Evolutionary conservation across 768 basidiomycete genomes (phyloP).

Genomic region (Auricularia heimuer): DNA sequence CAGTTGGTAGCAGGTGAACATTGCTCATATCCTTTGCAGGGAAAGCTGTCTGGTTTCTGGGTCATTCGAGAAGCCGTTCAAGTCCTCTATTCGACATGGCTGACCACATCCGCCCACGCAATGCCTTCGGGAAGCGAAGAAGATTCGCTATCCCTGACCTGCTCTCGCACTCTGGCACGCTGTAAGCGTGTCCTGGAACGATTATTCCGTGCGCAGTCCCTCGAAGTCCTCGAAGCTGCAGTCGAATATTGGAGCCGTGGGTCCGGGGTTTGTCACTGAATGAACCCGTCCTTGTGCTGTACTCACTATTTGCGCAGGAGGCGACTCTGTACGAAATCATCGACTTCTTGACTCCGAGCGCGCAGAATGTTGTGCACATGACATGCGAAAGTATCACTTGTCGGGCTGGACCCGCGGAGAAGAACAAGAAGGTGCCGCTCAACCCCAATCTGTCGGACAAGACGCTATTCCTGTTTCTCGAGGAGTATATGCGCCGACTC

Average conservation of each 20-base stretch:
- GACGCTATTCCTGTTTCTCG: slow-evolving; percentile 75
- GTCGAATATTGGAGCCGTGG: slow-evolving; percentile 74
- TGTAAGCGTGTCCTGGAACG: slow-evolving; percentile 76
- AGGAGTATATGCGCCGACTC: slow-evolving; percentile 69
- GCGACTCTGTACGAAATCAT: slow-evolving; percentile 68
- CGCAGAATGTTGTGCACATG: slow-evolving; percentile 81
- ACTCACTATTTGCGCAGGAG: slow-evolving; percentile 10
- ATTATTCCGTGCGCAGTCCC: slow-evolving; percentile 68
- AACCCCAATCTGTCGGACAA: slow-evolving; percentile 68
- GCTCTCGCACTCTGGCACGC: slow-evolving; percentile 52
- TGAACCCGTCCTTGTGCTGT: neutral
- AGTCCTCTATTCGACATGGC: slow-evolving; percentile 72
- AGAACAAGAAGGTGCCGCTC: slow-evolving; percentile 46
- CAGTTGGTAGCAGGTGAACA: neutral
- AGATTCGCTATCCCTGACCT: slow-evolving; percentile 60
- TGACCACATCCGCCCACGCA: slow-evolving; percentile 36
- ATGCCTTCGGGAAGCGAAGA: slow-evolving; percentile 40
- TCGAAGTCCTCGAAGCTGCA: slow-evolving; percentile 75
- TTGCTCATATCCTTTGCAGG: neutral
- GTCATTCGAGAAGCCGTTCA: slow-evolving; percentile 72
- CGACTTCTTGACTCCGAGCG: slow-evolving; percentile 72
- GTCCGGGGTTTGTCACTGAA: slow-evolving; percentile 30
- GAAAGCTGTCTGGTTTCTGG: neutral
- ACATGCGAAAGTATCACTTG: slow-evolving; percentile 71
- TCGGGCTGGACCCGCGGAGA: slow-evolving; percentile 47